Conservation (phyloP, 257 asterid species). For the Petunia secreta region DNA sequence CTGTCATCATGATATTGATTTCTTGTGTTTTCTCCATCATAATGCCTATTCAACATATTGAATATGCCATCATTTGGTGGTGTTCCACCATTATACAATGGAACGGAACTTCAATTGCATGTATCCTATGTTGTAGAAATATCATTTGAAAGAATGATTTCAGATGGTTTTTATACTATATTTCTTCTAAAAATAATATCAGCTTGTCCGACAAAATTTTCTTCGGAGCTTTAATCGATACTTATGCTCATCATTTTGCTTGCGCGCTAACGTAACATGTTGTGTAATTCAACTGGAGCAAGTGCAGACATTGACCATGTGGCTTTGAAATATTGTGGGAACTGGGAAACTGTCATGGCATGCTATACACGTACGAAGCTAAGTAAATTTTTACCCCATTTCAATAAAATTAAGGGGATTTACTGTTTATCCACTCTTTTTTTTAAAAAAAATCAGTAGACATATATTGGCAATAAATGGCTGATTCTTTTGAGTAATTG, state of each 20-base stretch:
- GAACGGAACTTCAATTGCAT: background rate
- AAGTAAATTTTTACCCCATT: constrained; percentile 1
- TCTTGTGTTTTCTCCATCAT: constrained; percentile 12
- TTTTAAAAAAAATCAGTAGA: background rate
- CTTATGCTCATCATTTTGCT: constrained; percentile 9
- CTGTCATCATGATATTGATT: background rate
- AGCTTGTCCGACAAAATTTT: background rate
- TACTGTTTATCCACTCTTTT: background rate
- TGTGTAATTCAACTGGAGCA: too few species aligned
- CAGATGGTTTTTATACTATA: background rate
- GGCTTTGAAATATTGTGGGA: too few species aligned
- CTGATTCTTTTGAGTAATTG: background rate
- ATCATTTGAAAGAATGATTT: background rate
- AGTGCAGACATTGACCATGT: too few species aligned
- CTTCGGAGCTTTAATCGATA: background rate
- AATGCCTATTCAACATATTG: background rate
- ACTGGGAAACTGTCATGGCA: too few species aligned
- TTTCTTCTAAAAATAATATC: background rate
- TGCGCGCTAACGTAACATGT: background rate
- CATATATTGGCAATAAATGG: background rate
- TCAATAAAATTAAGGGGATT: background rate
- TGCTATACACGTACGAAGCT: background rate
- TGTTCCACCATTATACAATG: background rate
- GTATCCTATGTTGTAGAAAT: constrained; percentile 3
- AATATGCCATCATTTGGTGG: constrained; percentile 1